Evolutionary conservation across 164 flowering plant genomes (phyloP).

Genomic region (Nelumbo lutea): DNA sequence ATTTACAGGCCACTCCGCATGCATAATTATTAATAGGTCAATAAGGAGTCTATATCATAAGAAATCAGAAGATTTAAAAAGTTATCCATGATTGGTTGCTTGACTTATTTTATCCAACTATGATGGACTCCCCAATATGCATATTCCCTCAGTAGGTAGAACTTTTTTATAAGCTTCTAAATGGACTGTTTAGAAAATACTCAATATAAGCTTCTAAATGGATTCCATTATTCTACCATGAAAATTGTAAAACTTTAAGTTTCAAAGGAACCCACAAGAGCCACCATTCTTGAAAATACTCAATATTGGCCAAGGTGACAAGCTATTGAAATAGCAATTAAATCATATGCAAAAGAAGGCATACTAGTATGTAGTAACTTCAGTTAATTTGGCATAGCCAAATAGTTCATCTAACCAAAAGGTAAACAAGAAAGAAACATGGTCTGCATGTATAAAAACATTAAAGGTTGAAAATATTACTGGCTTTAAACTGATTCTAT

Average conservation of each 20-base stretch:
- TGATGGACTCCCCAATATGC: no score
- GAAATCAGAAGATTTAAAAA: no score
- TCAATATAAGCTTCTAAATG: background rate
- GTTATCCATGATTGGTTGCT: no score
- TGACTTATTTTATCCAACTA: no score
- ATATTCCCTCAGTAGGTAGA: background rate
- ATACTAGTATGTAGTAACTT: background rate
- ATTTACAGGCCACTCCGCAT: no score
- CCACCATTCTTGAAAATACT: background rate
- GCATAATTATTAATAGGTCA: no score
- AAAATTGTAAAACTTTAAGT: background rate
- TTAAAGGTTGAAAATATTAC: conserved; percentile 32
- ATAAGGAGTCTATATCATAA: no score
- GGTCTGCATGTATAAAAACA: background rate
- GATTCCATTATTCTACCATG: background rate
- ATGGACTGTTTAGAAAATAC: background rate
- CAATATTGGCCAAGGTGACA: background rate
- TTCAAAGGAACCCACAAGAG: background rate
- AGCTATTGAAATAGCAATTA: background rate
- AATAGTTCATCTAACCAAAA: background rate
- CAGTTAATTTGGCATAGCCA: background rate
- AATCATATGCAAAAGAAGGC: background rate
- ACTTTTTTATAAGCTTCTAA: background rate
- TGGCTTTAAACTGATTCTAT: conserved; percentile 55
- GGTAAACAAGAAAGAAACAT: background rate